Evolutionary conservation across 1,284 basidiomycete species (phyloP), one percentile per base, ranked within the genome.

Genomic region (Agaricales sp.): DNA sequence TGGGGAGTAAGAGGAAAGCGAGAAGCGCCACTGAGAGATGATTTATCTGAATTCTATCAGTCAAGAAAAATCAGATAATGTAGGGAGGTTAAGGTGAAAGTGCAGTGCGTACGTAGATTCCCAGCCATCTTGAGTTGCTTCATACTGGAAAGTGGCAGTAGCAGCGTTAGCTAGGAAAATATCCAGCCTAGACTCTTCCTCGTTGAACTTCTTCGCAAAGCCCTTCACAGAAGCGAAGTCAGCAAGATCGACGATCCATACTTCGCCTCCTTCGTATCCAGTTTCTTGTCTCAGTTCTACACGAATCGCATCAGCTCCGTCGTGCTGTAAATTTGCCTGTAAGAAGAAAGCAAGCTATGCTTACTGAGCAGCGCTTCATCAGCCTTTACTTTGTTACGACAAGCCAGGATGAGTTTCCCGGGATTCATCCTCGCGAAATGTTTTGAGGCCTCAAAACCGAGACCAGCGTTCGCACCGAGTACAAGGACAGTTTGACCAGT

Each of bases 81-180:
- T n/a, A n/a, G n/a, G n/a, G n/a, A n/a, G n/a, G n/a, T n/a, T n/a
- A n/a, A n/a, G n/a, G n/a, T n/a, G n/a, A n/a, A n/a, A n/a, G n/a
- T n/a, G n/a, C n/a, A n/a, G n/a, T n/a, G 55, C 57, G 24, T 11
- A 66, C 64, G 44, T 51, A 3, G 53, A 50, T 53, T 67, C 67
- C 61, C 63, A 67, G 1, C 59, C 61, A 47, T 67, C 63, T 2
- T 45, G 44, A 0, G 63, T 63, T 22, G 18, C 39, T 14, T 44
- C 49, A 51, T 61, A 63, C 4, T 51, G 43, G 2, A 2, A 2
- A 11, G 30, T 21, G 1, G 47, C 38, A 11, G 64, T 41, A 0
- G 53, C 67, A 1, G 67, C 67, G 49, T 68, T 69, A 20, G 53
- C 56, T 3, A 67, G 53, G 12, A 67, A 52, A 18, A 67, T 59